Percentiles rank a stretch among this genome's conserved stretches.
Conservation (phyloP, 805 yeast species). For the Suhomyces vadensis region DNA sequence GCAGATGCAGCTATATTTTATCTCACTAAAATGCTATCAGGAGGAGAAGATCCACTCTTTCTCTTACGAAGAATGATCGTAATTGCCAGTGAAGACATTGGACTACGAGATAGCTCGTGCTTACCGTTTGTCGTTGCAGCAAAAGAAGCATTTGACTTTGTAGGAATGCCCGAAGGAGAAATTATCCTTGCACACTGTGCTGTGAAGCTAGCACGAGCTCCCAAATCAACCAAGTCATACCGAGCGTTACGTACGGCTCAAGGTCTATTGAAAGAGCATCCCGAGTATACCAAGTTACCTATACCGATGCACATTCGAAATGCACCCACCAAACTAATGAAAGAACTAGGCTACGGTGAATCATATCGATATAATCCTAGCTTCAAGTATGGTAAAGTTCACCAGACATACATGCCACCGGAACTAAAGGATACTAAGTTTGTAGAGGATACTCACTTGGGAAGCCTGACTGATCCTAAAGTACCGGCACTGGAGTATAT, state of each 20-base stretch:
- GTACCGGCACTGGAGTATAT: conserved; percentile 16
- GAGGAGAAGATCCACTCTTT: conserved; percentile 92
- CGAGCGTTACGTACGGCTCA: conserved; percentile 76
- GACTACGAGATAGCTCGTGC: conserved; percentile 78
- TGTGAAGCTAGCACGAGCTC: conserved; percentile 81
- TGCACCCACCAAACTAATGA: conserved; percentile 93
- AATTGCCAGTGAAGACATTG: conserved; percentile 94
- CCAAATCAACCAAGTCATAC: conserved; percentile 84
- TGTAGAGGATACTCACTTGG: conserved; percentile 58
- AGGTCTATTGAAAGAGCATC: conserved; percentile 54
- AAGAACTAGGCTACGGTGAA: conserved; percentile 80
- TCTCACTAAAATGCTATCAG: conserved; percentile 81
- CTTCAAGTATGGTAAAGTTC: conserved; percentile 67
- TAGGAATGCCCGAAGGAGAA: conserved; percentile 96
- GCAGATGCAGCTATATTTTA: conserved; percentile 90
- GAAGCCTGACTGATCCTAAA: conserved; percentile 29
- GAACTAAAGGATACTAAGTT: conserved; percentile 49
- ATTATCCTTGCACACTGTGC: conserved; percentile 89
- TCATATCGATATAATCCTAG: conserved; percentile 89
- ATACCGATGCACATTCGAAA: conserved; percentile 85
- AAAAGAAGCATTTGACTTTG: conserved; percentile 81
- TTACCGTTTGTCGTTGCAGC: conserved; percentile 86
- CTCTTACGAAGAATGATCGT: conserved; percentile 89
- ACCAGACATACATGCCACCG: conserved; percentile 75
- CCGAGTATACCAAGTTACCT: conserved; percentile 58